Conservation (phyloP, 106 monocot genomes). For the Acorus gramineus region DNA sequence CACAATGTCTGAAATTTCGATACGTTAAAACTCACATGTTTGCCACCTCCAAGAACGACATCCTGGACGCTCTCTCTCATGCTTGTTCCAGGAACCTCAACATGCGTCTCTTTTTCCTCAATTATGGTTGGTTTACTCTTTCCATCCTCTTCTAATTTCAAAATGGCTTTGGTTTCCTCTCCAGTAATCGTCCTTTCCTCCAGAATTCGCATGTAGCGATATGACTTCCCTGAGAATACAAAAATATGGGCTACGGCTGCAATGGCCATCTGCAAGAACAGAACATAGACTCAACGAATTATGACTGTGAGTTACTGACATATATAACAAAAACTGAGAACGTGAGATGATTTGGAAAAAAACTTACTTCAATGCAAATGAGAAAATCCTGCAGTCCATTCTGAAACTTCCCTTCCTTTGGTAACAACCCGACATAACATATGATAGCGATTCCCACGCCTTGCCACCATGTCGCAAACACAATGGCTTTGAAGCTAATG, state of each 20-base stretch:
- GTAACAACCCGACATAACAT: conserved; percentile 64
- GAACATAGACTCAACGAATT: background rate
- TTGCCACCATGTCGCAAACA: conserved; percentile 97
- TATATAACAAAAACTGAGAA: background rate
- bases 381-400: conserved; percentile 78
- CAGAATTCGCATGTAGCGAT: conserved; percentile 28
- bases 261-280: conserved; percentile 67
- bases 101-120: conserved; percentile 36
- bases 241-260: conserved; percentile 69
- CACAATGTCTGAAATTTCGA: too few relatives aligned
- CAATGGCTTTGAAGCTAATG: conserved; percentile 91
- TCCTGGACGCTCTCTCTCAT: conserved; percentile 74
- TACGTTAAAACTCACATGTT: conserved; percentile 41
- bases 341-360: background rate
- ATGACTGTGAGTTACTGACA: too few relatives aligned
- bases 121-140: conserved; percentile 24
- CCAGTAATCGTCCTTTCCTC: conserved; percentile 30
- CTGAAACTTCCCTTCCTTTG: conserved; percentile 60
- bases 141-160: conserved; percentile 18
- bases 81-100: conserved; percentile 76
- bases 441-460: conserved; percentile 67
- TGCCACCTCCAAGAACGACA: conserved; percentile 67
- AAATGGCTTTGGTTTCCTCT: conserved; percentile 27
- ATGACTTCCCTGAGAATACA: conserved; percentile 53
- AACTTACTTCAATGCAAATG: conserved; percentile 74